These are phyloP conservation scores for Cyberlindnera maclurae DNA, from an alignment of 805 yeast species.

Conservation along the genomic window DNA sequence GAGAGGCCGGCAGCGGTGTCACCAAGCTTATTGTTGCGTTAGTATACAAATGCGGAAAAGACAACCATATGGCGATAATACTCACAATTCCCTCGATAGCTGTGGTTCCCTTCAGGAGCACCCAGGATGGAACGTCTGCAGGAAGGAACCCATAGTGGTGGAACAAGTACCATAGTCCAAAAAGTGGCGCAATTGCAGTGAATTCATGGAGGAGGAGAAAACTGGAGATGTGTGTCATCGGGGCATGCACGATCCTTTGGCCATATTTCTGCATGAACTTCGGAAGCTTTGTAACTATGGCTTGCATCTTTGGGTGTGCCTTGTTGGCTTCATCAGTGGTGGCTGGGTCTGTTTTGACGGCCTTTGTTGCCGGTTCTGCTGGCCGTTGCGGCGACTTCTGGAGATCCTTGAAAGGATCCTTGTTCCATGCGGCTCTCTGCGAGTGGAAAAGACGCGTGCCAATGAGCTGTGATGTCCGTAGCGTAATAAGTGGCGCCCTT, in stretches of 20 bases:
- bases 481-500: neutral
- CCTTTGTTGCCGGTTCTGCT: neutral
- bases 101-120: conserved; percentile 51
- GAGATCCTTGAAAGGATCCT: conserved; percentile 10
- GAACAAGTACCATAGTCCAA: conserved; percentile 60
- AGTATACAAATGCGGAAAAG: conserved; percentile 16
- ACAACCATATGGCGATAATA: no score
- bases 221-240: conserved; percentile 53
- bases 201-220: conserved; percentile 67
- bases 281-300: conserved; percentile 38
- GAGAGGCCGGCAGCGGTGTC: conserved; percentile 24
- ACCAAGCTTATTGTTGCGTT: conserved; percentile 16
- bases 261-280: conserved; percentile 44
- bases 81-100: conserved; percentile 49
- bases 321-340: conserved; percentile 3
- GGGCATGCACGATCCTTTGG: conserved; percentile 43
- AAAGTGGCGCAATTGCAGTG: conserved; percentile 65
- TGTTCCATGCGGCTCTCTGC: neutral
- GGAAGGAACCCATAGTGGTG: conserved; percentile 51
- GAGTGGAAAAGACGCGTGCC: conserved; percentile 1
- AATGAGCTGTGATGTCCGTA: neutral
- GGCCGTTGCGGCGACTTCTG: conserved; percentile 8
- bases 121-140: conserved; percentile 49
- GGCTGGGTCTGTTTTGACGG: neutral
- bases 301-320: no score